These are phyloP conservation scores for Coemansia asiatica DNA, from an alignment of 192 early-diverging fungal species.

Conservation along the genomic window DNA sequence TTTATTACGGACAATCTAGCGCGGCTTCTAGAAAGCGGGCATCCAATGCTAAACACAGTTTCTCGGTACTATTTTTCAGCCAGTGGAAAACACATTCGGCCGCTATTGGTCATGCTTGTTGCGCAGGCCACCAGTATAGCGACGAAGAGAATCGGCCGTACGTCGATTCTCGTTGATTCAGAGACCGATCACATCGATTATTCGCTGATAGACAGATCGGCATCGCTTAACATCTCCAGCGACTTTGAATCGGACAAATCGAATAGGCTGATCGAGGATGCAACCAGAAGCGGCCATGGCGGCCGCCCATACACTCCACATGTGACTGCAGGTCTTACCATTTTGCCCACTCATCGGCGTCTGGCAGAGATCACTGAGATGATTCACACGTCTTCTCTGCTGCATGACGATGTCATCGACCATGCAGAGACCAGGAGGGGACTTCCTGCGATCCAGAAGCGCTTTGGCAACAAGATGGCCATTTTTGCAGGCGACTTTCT, in stretches of 20 bases:
- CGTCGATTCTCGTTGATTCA: slow-evolving; percentile 40
- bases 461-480: slow-evolving; percentile 97
- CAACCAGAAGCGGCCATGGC: slow-evolving; percentile 27
- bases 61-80: slow-evolving; percentile 88
- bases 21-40: slow-evolving; percentile 77
- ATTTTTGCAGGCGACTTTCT: slow-evolving; percentile 93
- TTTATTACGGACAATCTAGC: slow-evolving; percentile 85
- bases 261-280: slow-evolving; percentile 38
- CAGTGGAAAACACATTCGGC: slow-evolving; percentile 87
- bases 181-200: slow-evolving; percentile 31
- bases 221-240: slow-evolving; percentile 54
- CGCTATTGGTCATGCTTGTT: slow-evolving; percentile 86
- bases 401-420: slow-evolving; percentile 96
- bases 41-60: slow-evolving; percentile 88
- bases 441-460: slow-evolving; percentile 75
- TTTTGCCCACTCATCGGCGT: slow-evolving; percentile 85
- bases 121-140: slow-evolving; percentile 79
- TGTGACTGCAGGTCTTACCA: slow-evolving; percentile 38
- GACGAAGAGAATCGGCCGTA: slow-evolving; percentile 51
- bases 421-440: slow-evolving; percentile 70
- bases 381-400: slow-evolving; percentile 94
- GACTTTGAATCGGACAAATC: slow-evolving; percentile 29
- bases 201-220: slow-evolving; percentile 65
- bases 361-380: slow-evolving; percentile 97
- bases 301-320: slow-evolving; percentile 43